Percentiles rank a stretch among this genome's conserved stretches.
These are phyloP conservation scores for Mrakia gelida DNA, from an alignment of 768 basidiomycete species.

Conservation along the genomic window DNA sequence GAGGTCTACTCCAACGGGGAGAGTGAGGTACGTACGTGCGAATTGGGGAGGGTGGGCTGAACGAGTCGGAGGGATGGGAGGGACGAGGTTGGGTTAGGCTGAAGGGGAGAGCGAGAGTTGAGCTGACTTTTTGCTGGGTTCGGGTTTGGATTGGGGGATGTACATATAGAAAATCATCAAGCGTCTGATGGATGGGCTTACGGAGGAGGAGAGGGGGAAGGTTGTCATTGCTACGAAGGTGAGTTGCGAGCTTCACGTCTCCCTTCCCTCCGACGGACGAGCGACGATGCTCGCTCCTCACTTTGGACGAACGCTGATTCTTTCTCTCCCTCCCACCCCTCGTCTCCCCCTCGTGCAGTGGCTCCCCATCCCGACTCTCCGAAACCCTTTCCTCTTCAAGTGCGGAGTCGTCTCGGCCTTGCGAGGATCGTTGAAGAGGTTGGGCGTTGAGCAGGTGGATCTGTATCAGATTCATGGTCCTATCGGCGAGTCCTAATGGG, in stretches of 20 bases:
- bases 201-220: not conserved
- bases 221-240: slow-evolving; percentile 22
- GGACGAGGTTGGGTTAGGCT: no score
- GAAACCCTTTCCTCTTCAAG: slow-evolving; percentile 39
- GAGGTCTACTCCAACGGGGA: slow-evolving; percentile 24
- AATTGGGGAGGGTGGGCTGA: not conserved
- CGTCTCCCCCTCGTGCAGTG: slow-evolving; percentile 1
- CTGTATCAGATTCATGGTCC: slow-evolving; percentile 42
- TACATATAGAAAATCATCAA: slow-evolving; percentile 19
- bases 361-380: slow-evolving; percentile 37
- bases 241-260: not conserved
- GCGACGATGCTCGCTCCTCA: not conserved
- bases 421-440: slow-evolving; percentile 35
- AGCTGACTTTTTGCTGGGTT: not conserved
- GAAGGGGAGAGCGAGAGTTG: not conserved
- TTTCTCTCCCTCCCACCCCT: not conserved
- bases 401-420: slow-evolving; percentile 39
- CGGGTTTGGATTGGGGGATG: not conserved
- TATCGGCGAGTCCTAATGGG: slow-evolving; percentile 33
- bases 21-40: not conserved
- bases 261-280: not conserved
- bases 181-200: not conserved
- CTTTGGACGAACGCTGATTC: not conserved
- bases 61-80: not conserved
- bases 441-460: slow-evolving; percentile 39